Percentiles rank a stretch among this genome's conserved stretches.
Evolutionary conservation across 2,329 filamentous ascomycete species (phyloP).

Genomic region (Fusarium burgessii): DNA sequence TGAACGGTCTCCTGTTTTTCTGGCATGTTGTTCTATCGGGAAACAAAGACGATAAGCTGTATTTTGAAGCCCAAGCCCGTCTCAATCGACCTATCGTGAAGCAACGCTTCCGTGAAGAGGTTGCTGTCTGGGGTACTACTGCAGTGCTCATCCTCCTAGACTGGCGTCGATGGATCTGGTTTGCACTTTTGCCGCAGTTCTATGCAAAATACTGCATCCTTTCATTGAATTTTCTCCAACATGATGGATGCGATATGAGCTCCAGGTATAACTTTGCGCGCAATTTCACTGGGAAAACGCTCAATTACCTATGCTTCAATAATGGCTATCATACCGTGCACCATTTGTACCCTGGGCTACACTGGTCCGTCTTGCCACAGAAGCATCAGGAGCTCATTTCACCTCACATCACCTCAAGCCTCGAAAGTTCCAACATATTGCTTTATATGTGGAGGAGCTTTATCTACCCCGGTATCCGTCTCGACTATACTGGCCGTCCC

Average conservation of each 20-base stretch:
- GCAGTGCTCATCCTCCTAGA: constrained; percentile 6
- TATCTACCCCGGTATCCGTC: constrained; percentile 8
- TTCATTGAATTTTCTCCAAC: constrained; percentile 19
- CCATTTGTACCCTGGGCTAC: constrained; percentile 13
- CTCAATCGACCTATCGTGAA: constrained; percentile 20
- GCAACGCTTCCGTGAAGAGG: constrained; percentile 13
- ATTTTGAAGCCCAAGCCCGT: constrained; percentile 18
- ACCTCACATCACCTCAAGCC: neutral
- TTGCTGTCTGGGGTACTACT: constrained; percentile 16
- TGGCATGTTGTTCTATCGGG: constrained; percentile 20
- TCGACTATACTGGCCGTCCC: constrained; percentile 15
- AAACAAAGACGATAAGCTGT: constrained; percentile 22
- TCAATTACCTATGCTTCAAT: constrained; percentile 23
- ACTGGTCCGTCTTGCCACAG: constrained; percentile 17
- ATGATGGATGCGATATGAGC: constrained; percentile 25
- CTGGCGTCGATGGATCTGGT: constrained; percentile 29
- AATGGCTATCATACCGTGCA: constrained; percentile 27
- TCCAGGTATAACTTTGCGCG: constrained; percentile 28
- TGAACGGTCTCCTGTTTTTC: constrained; percentile 18
- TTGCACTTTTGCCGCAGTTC: constrained; percentile 12
- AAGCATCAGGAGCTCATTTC: constrained; percentile 18
- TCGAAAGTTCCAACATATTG: constrained; percentile 4
- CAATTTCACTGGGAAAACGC: constrained; percentile 6
- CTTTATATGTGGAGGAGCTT: constrained; percentile 19
- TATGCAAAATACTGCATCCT: constrained; percentile 26